These are phyloP conservation scores for Solanum hybrid DNA, from an alignment of 305 asterid genomes.

Conservation along the genomic window DNA sequence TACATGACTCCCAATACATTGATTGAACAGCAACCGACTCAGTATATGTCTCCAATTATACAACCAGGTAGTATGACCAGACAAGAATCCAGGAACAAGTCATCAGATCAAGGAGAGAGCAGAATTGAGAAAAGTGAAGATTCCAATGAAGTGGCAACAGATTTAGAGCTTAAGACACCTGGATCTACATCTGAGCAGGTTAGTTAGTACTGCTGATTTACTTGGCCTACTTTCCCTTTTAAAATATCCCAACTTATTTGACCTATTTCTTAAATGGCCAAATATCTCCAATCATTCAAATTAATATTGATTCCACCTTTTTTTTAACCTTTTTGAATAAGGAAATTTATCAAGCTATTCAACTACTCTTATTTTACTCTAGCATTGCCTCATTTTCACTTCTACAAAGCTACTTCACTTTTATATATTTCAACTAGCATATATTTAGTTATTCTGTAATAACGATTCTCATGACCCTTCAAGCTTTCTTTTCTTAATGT, in stretches of 20 bases:
- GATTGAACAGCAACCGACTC: slow-evolving; percentile 60
- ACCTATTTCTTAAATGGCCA: neutral
- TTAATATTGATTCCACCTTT: neutral
- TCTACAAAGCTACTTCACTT: neutral
- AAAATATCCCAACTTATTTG: neutral
- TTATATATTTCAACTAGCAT: neutral
- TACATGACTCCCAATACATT: slow-evolving; percentile 57
- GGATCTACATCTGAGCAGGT: slow-evolving; percentile 92
- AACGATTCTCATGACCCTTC: neutral
- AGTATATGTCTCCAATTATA: slow-evolving; percentile 46
- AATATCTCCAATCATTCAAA: neutral
- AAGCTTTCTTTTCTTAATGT: neutral
- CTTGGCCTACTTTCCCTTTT: neutral
- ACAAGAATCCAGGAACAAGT: slow-evolving; percentile 52
- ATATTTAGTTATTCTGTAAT: neutral
- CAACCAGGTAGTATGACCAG: slow-evolving; percentile 52
- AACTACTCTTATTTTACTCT: neutral
- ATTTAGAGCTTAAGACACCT: slow-evolving; percentile 97
- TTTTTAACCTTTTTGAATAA: neutral
- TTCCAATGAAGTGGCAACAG: slow-evolving; percentile 78
- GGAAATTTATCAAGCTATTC: neutral
- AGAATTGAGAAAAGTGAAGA: slow-evolving; percentile 50
- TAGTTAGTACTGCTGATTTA: neutral
- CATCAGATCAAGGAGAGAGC: slow-evolving; percentile 49
- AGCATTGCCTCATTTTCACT: neutral